These are phyloP conservation scores for Bullera alba DNA, from an alignment of 768 basidiomycete genomes.

Conservation along the genomic window DNA sequence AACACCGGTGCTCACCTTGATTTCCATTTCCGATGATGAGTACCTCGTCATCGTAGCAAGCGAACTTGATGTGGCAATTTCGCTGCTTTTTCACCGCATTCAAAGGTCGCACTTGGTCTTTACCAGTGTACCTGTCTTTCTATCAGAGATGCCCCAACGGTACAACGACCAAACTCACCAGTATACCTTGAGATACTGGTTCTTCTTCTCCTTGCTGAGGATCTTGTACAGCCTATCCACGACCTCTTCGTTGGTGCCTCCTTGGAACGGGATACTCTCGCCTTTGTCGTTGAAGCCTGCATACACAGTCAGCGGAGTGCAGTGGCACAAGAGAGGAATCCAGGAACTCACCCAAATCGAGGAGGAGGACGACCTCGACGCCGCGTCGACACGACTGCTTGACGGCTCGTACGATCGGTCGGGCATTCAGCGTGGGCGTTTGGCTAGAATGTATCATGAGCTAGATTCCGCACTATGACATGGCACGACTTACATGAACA, in stretches of 20 bases:
- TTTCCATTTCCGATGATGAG: constrained; percentile 66
- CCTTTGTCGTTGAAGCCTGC: constrained; percentile 54
- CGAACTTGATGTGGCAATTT: constrained; percentile 68
- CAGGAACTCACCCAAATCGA: constrained; percentile 51
- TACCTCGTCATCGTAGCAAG: constrained; percentile 60
- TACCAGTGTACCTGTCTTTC: constrained; percentile 55
- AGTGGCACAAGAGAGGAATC: constrained; percentile 47
- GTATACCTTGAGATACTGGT: constrained; percentile 49
- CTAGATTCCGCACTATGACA: background rate
- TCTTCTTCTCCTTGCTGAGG: constrained; percentile 51
- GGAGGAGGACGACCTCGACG: constrained; percentile 57
- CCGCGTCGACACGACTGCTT: constrained; percentile 59
- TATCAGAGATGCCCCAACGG: background rate
- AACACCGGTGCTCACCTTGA: constrained; percentile 51
- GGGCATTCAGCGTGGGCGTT: constrained; percentile 65
- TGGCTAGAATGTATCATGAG: constrained; percentile 51
- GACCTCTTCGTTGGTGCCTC: constrained; percentile 67
- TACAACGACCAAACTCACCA: constrained; percentile 25
- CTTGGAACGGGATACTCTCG: constrained; percentile 61
- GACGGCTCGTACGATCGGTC: constrained; percentile 56
- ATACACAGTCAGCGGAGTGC: background rate
- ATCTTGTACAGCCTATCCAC: constrained; percentile 55
- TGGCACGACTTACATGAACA: constrained; percentile 58
- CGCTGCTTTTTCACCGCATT: constrained; percentile 62
- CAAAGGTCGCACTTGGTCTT: constrained; percentile 60